Base-by-base conservation (phyloP, 129 eudicot species). In the Chrysanthemum makinoi region DNA sequence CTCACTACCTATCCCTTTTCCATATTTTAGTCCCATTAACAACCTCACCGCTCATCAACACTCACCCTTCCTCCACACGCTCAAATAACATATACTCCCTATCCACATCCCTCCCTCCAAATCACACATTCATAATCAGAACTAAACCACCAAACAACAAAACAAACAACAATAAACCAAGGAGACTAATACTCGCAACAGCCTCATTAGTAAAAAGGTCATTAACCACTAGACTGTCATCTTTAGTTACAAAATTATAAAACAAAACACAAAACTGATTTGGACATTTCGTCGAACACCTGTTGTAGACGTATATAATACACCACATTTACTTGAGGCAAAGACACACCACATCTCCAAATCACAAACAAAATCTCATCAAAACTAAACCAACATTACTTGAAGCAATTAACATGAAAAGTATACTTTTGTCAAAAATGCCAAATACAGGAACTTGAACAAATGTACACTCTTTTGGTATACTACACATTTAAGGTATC, bases 81-180 rank as follows among this genome's bases (percentile, higher is more conserved):
- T 57, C 72, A 65, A 76, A 44, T 33, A 60, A 65, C 79, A 72
- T 74, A 79, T 69, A 65, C 49, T 73, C 77, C 22, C 56, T 65
- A 15, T 73, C 66, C 62, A 75, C 76, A 70, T 72, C 83, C n/a
- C 17, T 52, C n/a, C 14, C 66, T 26, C 88, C 85, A 59, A 84
- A 87, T 62, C 75, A 85, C 51, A 92, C 78, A 75, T 87, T 83
- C 56, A 92, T 77, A 81, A 85, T 77, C 1, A 96, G 96, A 52
- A 81, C 89, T 77, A 92, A 80, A 15, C 91, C 98, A 48, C 98
- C 96, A 56, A 92, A 89, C 30, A 92, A 84, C 70, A 92, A 10
- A 0, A 92, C 79, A 66, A 89, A 92, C 55, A 92, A 81, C 87
- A 92, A 55, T 72, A 92, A 70, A 1, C 98, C 98, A 1, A 20